Evolutionary conservation across 805 yeast species (phyloP), one percentile per base, ranked within the genome.

Genomic region (Saccharomycopsis oosterbeekiorum): DNA sequence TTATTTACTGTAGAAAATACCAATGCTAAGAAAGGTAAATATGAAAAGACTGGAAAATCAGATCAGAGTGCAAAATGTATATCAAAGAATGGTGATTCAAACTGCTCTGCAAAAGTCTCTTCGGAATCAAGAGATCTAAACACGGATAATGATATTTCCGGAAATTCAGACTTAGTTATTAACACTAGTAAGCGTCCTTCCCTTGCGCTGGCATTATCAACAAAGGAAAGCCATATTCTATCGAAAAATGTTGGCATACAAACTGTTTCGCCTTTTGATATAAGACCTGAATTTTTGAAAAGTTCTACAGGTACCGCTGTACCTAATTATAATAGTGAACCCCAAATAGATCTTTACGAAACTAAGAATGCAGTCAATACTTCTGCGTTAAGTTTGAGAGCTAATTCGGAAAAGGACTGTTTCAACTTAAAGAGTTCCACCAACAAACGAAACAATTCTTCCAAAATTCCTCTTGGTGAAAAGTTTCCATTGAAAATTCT

Each of bases 401-500:
- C 53, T 24, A 12, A 24, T 2, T 26, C 10, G 36, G 57, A 54
- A 19, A 37, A 36, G 6, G 41, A 39, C 29, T 19, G 57, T n/a
- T 54, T 39, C 19, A 37, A 54, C 41, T 41, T 17, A 19, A 24
- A 21, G 50, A 40, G 14, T 24, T 34, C 40, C 65, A 67, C 54
- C 12, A 51, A 57, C 26, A 39, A 58, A 62, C 17, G 17, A 29
- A 17, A 29, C 66, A 57, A 37, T 14, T 19, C 24, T 11, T 19
- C 19, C 34, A 41, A 51, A 15, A 73, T 40, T 67, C 43, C 57
- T 1, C 60, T 63, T 10, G 65, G 65, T 9, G 55, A 61, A 26
- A 47, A 41, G 26, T 60, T 29, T 42, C 65, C 65, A 12, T 66
- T 78, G 59, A 74, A 78, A 58, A 84, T 94, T 24, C 76, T 94